These are phyloP conservation scores for Trametes cingulata DNA, from an alignment of 768 basidiomycete species.

Conservation along the genomic window DNA sequence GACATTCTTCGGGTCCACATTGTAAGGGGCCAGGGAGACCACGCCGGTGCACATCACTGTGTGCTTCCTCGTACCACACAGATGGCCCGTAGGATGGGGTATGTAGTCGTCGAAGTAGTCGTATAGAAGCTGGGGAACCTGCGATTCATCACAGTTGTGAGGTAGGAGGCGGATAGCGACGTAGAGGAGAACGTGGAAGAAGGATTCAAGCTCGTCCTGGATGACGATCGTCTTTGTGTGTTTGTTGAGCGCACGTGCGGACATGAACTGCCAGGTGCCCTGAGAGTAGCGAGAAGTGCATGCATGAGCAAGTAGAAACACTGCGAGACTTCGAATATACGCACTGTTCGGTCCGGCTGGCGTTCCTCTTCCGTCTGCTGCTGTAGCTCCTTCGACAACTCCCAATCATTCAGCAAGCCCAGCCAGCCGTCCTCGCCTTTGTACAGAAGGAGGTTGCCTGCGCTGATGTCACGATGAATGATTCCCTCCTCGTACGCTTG, in stretches of 20 bases:
- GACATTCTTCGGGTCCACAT: too few relatives aligned
- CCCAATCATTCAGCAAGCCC: conserved; percentile 8
- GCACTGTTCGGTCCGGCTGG: neutral
- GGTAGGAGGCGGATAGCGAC: conserved; percentile 19
- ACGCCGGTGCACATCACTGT: too few relatives aligned
- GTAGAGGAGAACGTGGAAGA: conserved; percentile 9
- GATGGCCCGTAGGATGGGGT: too few relatives aligned
- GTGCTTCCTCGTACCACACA: too few relatives aligned
- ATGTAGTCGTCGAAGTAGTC: conserved; percentile 5
- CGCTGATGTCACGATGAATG: conserved; percentile 15
- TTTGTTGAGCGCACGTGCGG: neutral
- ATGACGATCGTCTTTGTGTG: neutral
- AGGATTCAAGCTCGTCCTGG: conserved; percentile 9
- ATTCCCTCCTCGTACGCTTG: neutral
- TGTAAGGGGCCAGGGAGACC: too few relatives aligned
- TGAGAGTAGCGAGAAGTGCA: neutral
- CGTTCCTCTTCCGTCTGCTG: neutral
- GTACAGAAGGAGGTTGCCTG: conserved; percentile 3
- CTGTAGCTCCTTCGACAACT: neutral
- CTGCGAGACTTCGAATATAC: too few relatives aligned
- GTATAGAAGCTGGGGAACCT: conserved; percentile 8
- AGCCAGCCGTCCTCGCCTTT: neutral
- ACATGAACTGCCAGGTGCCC: conserved; percentile 13
- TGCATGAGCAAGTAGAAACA: too few relatives aligned
- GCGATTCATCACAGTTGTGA: conserved; percentile 10